A percentile compares a stretch with the other conserved stretches of the same genome.
Evolutionary conservation across 768 basidiomycete species (phyloP).

Genomic region (Phanerochaete carnosa): DNA sequence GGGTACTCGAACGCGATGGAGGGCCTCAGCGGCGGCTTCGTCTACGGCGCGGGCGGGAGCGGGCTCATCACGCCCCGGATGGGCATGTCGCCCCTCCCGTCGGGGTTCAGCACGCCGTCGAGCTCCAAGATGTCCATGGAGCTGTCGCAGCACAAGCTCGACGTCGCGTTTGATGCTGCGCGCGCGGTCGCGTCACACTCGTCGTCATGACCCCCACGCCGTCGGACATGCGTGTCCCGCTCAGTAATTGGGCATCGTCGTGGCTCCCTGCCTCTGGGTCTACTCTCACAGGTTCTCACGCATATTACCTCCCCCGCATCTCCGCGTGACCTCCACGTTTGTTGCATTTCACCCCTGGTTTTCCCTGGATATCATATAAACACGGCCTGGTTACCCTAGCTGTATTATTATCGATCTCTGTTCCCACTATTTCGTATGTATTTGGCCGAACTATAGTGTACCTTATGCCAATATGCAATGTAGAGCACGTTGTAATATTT

Average conservation of each 20-base stretch:
- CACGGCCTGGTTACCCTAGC: background rate
- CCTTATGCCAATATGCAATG: background rate
- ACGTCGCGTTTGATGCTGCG: constrained; percentile 12
- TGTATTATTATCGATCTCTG: constrained; percentile 1
- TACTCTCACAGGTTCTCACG: background rate
- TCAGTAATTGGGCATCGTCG: background rate
- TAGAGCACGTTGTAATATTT: constrained; percentile 2
- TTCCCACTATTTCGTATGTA: background rate
- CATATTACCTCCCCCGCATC: background rate
- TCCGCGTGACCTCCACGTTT: background rate
- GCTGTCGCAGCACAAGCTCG: constrained; percentile 17
- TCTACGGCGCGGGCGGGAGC: constrained; percentile 80
- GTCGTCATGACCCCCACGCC: background rate
- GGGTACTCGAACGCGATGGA: constrained; percentile 81
- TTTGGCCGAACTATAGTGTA: background rate
- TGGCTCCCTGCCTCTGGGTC: constrained; percentile 1
- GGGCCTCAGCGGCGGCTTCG: constrained; percentile 81
- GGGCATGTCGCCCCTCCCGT: constrained; percentile 55
- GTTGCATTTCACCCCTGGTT: background rate
- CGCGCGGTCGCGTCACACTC: background rate
- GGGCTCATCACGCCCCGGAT: constrained; percentile 77
- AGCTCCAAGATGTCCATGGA: constrained; percentile 11
- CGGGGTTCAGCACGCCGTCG: constrained; percentile 47
- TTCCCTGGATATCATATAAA: background rate
- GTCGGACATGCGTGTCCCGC: background rate